Evolutionary conservation across 2,329 filamentous ascomycete genomes (phyloP).

Genomic region (Phaeomoniella chlamydospora): DNA sequence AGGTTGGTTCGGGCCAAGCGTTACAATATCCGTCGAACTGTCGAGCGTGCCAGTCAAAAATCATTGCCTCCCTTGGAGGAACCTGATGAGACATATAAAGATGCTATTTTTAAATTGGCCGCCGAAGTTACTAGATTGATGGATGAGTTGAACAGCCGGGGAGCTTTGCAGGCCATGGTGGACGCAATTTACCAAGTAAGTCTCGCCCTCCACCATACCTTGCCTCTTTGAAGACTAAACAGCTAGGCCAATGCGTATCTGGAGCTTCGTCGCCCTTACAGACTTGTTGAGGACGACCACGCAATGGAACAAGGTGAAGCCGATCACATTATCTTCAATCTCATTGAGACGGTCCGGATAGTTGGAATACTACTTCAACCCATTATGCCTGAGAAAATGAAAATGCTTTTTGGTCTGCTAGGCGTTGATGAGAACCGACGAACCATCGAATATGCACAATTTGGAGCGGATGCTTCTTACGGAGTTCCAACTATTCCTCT

Average conservation of each 20-base stretch:
- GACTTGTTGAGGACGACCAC: slow-evolving; percentile 26
- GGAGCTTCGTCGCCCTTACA: slow-evolving; percentile 37
- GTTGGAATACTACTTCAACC: slow-evolving; percentile 76
- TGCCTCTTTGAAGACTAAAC: neutral
- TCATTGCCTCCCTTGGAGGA: slow-evolving; percentile 12
- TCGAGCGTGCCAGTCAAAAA: slow-evolving; percentile 25
- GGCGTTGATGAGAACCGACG: slow-evolving; percentile 53
- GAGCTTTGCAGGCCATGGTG: slow-evolving; percentile 52
- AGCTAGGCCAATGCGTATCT: slow-evolving; percentile 1
- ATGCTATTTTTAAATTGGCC: slow-evolving; percentile 23
- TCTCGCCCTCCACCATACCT: slow-evolving; percentile 1
- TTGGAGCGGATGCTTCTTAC: slow-evolving; percentile 56
- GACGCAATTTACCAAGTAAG: slow-evolving; percentile 44
- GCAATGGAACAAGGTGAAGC: slow-evolving; percentile 25
- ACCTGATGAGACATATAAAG: slow-evolving; percentile 16
- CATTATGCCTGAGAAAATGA: slow-evolving; percentile 71
- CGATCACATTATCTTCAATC: slow-evolving; percentile 51
- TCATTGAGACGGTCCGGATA: slow-evolving; percentile 64
- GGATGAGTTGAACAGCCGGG: slow-evolving; percentile 47
- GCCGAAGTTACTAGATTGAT: slow-evolving; percentile 39
- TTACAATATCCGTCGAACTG: slow-evolving; percentile 52
- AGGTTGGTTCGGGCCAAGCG: slow-evolving; percentile 53
- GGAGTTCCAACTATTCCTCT: slow-evolving; percentile 34
- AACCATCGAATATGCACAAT: slow-evolving; percentile 44
- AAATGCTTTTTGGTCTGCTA: slow-evolving; percentile 59